Conservation (phyloP, 768 basidiomycete genomes). For the Sporobolomyces roseus region DNA sequence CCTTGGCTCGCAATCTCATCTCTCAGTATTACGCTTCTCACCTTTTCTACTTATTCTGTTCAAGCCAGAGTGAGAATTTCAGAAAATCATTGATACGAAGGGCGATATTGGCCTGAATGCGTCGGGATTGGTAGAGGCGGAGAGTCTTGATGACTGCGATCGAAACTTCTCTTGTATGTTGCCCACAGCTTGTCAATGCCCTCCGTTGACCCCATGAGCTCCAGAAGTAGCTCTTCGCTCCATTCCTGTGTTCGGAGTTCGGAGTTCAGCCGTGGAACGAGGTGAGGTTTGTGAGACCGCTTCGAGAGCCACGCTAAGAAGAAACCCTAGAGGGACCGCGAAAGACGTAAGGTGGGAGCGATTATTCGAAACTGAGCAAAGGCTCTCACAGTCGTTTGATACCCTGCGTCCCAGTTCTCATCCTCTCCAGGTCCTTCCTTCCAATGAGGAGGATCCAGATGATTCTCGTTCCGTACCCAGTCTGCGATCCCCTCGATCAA, state of each 20-base stretch:
- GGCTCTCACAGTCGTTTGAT: conserved; percentile 57
- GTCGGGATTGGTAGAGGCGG: conserved; percentile 26
- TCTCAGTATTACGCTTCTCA: no score
- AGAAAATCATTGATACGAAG: not conserved
- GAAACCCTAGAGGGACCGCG: conserved; percentile 54
- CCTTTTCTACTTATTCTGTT: no score
- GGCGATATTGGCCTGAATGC: not conserved
- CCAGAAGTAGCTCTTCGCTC: conserved; percentile 59
- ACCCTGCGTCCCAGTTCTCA: conserved; percentile 67
- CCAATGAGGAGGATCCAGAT: conserved; percentile 71
- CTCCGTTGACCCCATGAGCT: conserved; percentile 55
- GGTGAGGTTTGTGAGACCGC: conserved; percentile 55
- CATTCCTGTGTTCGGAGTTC: conserved; percentile 53
- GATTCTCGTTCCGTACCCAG: conserved; percentile 57
- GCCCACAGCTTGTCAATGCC: conserved; percentile 61
- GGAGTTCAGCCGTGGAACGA: conserved; percentile 59
- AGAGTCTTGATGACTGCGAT: not conserved
- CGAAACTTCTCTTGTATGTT: conserved; percentile 50
- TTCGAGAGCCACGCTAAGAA: conserved; percentile 63
- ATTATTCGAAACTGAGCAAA: not conserved
- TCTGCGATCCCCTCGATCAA: conserved; percentile 77
- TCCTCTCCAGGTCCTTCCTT: conserved; percentile 48
- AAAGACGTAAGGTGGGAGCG: not conserved
- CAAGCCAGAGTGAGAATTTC: no score
- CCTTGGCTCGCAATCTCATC: no score